Base-by-base conservation (phyloP, 106 monocot genomes). In the Acorus gramineus region DNA sequence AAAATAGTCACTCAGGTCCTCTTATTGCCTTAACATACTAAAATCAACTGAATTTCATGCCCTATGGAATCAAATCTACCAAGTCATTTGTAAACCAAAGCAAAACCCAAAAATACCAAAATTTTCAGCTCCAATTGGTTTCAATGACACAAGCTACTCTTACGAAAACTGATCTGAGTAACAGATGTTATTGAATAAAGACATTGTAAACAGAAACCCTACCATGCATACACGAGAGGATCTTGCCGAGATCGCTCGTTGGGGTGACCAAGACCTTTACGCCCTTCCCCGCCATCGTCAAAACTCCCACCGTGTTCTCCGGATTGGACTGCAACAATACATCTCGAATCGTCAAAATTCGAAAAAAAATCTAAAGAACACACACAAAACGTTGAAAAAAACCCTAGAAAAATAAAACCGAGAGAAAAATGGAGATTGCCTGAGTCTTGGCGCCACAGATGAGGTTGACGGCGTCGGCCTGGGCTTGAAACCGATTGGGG, bases 181-280 rank as follows among this genome's bases (percentile, higher is more conserved):
- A 28, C 28, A 28, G 11, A 10, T 60, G 4, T 4, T 60, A 5
- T 10, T 7, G 7, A 6, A 6, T 60, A 60, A 60, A 60, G 4
- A 60, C 6, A 10, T 10, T 10, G 3, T 42, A 14, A 63, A 63
- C 12, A 2, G 56, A 48, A 43, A 14, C 8, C 66, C 7, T 76
- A 95, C 96, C 91, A 56, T 98, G 96, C 96, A 98, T 87, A 56
- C 90, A 87, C 54, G 87, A 90, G 8, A 98, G 79, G 70, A 98
- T 91, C 73, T 89, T 98, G 10, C 96, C 96, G 46, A 98, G 83
- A 66, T 98, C 96, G 51, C 79, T 85, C 6, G 96, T 98, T 2
- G 91, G 96, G 10, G 96, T 98, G 52, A 88, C 87, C 56, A 98
- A 68, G 53, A 98, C 96, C 7, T 91, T 76, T n/a, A 92, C 87